These are phyloP conservation scores for Tinospora cordifolia DNA, from an alignment of 164 flowering plant species.

Conservation along the genomic window DNA sequence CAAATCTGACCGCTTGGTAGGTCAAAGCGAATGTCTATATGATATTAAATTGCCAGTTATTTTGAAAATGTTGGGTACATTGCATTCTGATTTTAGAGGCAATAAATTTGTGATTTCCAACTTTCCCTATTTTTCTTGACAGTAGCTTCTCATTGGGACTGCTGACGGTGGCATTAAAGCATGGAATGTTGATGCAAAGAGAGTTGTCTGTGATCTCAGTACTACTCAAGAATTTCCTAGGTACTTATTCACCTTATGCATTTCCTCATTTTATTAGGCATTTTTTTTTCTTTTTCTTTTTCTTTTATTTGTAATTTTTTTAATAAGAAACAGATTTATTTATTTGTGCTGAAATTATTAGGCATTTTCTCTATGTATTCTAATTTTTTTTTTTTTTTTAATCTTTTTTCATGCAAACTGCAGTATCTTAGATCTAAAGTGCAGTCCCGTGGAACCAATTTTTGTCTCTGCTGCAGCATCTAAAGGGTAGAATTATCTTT, in stretches of 20 bases:
- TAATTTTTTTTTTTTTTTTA: neutral
- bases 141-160: constrained; percentile 92
- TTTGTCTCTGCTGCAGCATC: constrained; percentile 98
- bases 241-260: constrained; percentile 22
- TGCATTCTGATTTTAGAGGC: constrained; percentile 7
- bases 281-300: constrained; percentile 10
- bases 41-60: neutral
- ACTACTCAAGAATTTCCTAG: constrained; percentile 72
- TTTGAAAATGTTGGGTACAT: neutral
- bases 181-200: constrained; percentile 98
- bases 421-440: constrained; percentile 88
- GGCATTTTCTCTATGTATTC: constrained; percentile 11
- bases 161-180: constrained; percentile 93
- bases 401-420: constrained; percentile 16
- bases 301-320: too few species aligned
- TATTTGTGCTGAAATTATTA: too few species aligned
- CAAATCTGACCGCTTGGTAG: constrained; percentile 88
- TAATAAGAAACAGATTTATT: too few species aligned
- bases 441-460: constrained; percentile 93
- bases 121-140: constrained; percentile 29
- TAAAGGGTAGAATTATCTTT: constrained; percentile 40
- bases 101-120: constrained; percentile 6
- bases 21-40: constrained; percentile 11
- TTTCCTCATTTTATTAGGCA: neutral
- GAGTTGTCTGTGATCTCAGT: constrained; percentile 90